Evolutionary conservation across 202 grass and related monocot species (phyloP), one percentile per base, ranked within the genome.

Genomic region (Panicum hallii): DNA sequence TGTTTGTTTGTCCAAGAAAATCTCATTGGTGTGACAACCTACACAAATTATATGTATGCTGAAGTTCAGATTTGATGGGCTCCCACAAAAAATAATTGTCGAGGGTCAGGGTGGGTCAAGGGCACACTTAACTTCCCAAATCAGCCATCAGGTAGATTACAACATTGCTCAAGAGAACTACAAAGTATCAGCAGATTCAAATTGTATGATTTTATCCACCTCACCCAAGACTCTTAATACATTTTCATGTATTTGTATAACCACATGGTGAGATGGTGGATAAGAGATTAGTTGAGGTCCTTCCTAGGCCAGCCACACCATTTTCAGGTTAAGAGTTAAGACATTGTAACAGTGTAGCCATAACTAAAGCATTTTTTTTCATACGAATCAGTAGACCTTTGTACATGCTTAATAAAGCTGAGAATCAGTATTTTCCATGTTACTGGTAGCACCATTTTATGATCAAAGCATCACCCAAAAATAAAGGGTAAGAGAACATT

Each of bases 381-480:
- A 38, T 63, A n/a, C 36, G 55, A 12, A 58, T 11, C 34, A 40
- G 17, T 58, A n/a, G 32, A 41, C 77, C 14, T 23, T 63, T 26
- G 0, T n/a, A 22, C 19, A 42, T 13, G 15, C 12, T 50, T 45
- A 65, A 63, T 30, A 77, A 65, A 42, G 20, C 67, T 40, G 17
- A 22, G 49, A 67, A 20, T 7, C 22, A 9, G 40, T n/a, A 55
- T 58, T 82, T 70, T 65, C 19, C 28, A 36, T 74, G 55, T 34
- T 63, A 3, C 30, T 72, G 63, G n/a, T 32, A 74, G 45, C 30
- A 70, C 53, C n/a, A 89, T 71, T 71, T 74, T 42, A 52, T 70
- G 36, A 81, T 43, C 56, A 74, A 79, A 72, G 16, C 66, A 46
- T 66, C 41, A 41, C 30, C 8, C 11, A 1, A 28, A 34, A 67